Base-by-base conservation (phyloP, 805 yeast genomes). In the Cyberlindnera veronae region DNA sequence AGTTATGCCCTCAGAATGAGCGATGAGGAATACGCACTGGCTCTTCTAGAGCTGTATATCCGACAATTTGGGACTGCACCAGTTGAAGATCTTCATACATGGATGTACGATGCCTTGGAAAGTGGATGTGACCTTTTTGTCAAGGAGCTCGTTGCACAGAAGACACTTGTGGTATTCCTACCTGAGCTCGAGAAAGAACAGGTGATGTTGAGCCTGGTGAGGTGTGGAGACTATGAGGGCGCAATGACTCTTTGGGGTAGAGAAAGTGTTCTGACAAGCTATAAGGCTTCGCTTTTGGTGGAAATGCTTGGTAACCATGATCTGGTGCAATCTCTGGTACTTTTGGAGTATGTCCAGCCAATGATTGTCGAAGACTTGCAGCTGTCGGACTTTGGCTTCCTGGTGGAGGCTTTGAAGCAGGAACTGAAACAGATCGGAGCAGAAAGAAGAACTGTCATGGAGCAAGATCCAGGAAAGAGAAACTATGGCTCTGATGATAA, bases 351-450 rank as follows among this genome's bases (percentile, higher is more conserved):
- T 23, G 5, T 35, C 9, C 16, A 29, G 13, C 28, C 40, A n/a
- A 14, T 17, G 4, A 6, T 29, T 9, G 15, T 23, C n/a, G 41
- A 35, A 7, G 24, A 22, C 12, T 33, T 24, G 6, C 12, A 21
- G 18, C 6, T 38, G n/a, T 24, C 32, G 29, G 50, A 52, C 23
- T 46, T 49, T 14, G 29, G 36, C 5, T 49, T 50, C 23, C 7
- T 53, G 1, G 33, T 34, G 3, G 39, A 45, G 3, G n/a, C n/a
- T 3, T 12, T 50, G 10, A 32, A 23, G 15, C 9, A 17, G 2
- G 46, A 44, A 9, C 29, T 50, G 4, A 34, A 18, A n/a, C 16
- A 13, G 5, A 32, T 26, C 7, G 47, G 49, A 5, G 14, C 33
- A 2, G 22, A 29, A 6, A 41, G 54, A 23, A 42, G 44, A n/a